Evolutionary conservation across 371 early-diverging fungal genomes (phyloP).

Genomic region (Rhizopus arrhizus): DNA sequence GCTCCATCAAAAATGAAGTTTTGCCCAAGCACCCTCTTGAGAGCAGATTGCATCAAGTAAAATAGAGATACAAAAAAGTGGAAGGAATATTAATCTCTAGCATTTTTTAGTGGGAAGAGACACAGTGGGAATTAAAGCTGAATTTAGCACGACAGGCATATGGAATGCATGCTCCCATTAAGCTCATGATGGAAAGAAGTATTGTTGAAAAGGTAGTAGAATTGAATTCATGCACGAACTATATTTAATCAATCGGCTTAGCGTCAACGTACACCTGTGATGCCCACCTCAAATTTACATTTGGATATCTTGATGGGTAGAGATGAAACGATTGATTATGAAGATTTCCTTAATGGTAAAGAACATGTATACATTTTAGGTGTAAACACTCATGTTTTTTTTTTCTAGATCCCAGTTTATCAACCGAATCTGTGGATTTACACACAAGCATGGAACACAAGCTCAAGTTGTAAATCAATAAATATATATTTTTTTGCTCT

Average conservation of each 20-base stretch:
- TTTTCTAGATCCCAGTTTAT: conserved; percentile 58
- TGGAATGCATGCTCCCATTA: conserved; percentile 89
- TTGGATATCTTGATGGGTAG: conserved; percentile 85
- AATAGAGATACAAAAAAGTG: not conserved
- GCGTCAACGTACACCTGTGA: conserved; percentile 62
- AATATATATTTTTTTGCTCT: conserved; percentile 56
- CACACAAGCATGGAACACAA: conserved; percentile 71
- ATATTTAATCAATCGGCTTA: conserved; percentile 11
- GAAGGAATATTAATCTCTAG: not conserved
- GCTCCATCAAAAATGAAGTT: conserved; percentile 71
- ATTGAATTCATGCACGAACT: not conserved
- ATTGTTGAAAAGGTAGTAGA: conserved; percentile 68
- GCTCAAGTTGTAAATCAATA: conserved; percentile 29
- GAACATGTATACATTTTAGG: not conserved
- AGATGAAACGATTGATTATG: conserved; percentile 87
- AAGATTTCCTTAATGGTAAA: conserved; percentile 85
- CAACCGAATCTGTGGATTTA: conserved; percentile 65
- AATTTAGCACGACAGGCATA: conserved; percentile 78
- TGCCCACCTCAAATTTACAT: conserved; percentile 77
- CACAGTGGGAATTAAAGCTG: conserved; percentile 79
- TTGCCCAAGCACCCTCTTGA: conserved; percentile 81
- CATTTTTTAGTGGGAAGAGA: conserved; percentile 72
- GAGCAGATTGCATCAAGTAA: conserved; percentile 66
- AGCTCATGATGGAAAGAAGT: conserved; percentile 86
- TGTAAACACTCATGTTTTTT: not conserved